Evolutionary conservation across 257 asterid genomes (phyloP).

Genomic region (Ocimum tenuiflorum): DNA sequence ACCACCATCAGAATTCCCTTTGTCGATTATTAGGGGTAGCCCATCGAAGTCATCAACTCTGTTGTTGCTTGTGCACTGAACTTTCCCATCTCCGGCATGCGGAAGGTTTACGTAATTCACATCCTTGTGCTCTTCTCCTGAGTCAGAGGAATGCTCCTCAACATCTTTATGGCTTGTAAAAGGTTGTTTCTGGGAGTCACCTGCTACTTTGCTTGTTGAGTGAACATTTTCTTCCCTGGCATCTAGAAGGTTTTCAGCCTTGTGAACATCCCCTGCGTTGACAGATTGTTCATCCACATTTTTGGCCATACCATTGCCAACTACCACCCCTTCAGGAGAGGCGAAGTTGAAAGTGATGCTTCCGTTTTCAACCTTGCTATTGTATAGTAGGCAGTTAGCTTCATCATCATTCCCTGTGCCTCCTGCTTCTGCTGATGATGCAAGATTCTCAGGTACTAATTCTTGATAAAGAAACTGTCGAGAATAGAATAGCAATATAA

Average conservation of each 20-base stretch:
- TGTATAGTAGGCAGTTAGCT: conserved; percentile 10
- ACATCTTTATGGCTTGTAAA: not conserved
- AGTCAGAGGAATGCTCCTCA: conserved; percentile 14
- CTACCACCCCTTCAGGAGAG: conserved; percentile 21
- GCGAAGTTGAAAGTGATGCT: conserved; percentile 41
- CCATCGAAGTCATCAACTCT: conserved; percentile 11
- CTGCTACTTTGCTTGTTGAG: conserved; percentile 10
- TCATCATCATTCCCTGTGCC: conserved; percentile 30
- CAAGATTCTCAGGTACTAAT: conserved; percentile 24
- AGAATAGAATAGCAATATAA: conserved; percentile 17
- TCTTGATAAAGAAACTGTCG: conserved; percentile 38
- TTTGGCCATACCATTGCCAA: conserved; percentile 16
- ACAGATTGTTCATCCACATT: conserved; percentile 2
- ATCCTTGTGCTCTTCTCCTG: conserved; percentile 6
- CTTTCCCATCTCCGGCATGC: conserved; percentile 2
- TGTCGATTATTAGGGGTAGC: not conserved
- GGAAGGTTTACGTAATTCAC: conserved; percentile 5
- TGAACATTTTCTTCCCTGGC: conserved; percentile 6
- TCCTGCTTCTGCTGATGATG: conserved; percentile 24
- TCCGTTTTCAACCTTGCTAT: conserved; percentile 41
- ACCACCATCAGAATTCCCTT: conserved; percentile 12
- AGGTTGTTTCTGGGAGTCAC: conserved; percentile 11
- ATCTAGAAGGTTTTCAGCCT: conserved; percentile 11
- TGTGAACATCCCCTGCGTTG: conserved; percentile 12
- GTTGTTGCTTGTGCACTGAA: conserved; percentile 16